Evolutionary conservation across 208 protist species (phyloP), one percentile per base, ranked within the genome.

Genomic region (Leishmania major): DNA sequence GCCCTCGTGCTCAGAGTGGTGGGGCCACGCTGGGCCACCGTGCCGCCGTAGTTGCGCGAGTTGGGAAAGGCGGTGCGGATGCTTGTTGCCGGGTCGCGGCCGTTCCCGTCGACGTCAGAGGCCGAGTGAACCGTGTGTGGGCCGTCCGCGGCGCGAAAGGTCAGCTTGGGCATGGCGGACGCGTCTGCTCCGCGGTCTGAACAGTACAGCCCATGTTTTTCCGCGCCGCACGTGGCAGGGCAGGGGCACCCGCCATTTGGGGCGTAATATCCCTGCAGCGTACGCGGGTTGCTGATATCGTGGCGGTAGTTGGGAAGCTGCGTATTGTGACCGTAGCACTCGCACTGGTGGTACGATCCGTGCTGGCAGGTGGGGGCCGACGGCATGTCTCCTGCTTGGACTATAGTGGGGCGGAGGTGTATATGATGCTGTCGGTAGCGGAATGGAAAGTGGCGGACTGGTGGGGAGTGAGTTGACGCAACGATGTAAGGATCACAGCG

Each of bases 221-320:
- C 45, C 47, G 78, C 75, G 74, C 75, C 77, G 62, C 77, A 81
- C 19, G 70, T 86, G 8, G 64, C 60, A 28, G 89, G 91, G 64
- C 92, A 95, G 40, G 92, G 92, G 81, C 92, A 95, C 35, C 85
- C 86, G 66, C 84, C 82, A 40, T 85, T 47, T 25, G 89, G 88
- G 7, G 90, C 92, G 83, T 95, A 90, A 83, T 92, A 88, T 5
- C 89, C 89, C 81, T 93, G 90, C 71, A 95, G 83, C n/a, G 90
- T 95, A 72, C 82, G 83, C 1, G 92, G 92, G 64, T 88, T 84
- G 59, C 84, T 86, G 64, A 95, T 78, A 76, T 92, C 89, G 67
- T 92, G 83, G 71, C 84, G 84, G 84, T 95, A 95, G 80, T 95
- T 89, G 15, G 92, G 92, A 28, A 95, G 76, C 22, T 84, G 71